These are phyloP conservation scores for Eutypa lata DNA, from an alignment of 2,329 filamentous ascomycete genomes.

Conservation along the genomic window DNA sequence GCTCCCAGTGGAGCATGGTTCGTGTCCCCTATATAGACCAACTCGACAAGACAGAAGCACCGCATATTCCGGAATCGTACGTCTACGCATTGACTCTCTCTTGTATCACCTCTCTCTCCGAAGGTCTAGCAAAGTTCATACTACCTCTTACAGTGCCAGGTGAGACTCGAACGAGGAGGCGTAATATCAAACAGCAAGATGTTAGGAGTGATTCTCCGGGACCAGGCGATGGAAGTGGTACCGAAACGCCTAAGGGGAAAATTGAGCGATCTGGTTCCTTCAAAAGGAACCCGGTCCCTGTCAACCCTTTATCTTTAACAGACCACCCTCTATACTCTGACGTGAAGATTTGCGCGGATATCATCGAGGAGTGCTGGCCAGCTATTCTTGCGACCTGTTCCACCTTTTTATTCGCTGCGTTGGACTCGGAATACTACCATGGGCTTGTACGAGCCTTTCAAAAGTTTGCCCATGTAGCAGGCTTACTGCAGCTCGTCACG, in stretches of 20 bases:
- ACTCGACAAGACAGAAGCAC: constrained; percentile 85
- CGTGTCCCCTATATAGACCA: constrained; percentile 89
- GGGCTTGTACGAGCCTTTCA: constrained; percentile 89
- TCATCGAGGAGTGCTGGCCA: constrained; percentile 93
- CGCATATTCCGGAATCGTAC: constrained; percentile 84
- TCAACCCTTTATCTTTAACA: constrained; percentile 77
- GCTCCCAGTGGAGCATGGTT: constrained; percentile 85
- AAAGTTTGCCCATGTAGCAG: constrained; percentile 91
- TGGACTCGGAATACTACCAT: constrained; percentile 94
- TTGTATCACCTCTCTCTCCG: constrained; percentile 86
- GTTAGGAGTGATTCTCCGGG: constrained; percentile 41
- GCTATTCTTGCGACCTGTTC: constrained; percentile 92
- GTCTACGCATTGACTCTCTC: constrained; percentile 85
- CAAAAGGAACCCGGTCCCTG: constrained; percentile 71
- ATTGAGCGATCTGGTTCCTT: constrained; percentile 64
- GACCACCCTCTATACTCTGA: constrained; percentile 69
- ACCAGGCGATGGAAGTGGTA: constrained; percentile 32
- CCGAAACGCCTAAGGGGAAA: constrained; percentile 28
- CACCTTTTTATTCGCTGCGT: constrained; percentile 85
- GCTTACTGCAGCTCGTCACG: constrained; percentile 77
- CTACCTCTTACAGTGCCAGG: constrained; percentile 81
- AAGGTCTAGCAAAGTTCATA: constrained; percentile 89
- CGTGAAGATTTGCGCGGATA: constrained; percentile 72
- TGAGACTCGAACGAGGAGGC: constrained; percentile 58
- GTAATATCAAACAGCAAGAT: constrained; percentile 39